Conservation (phyloP, 2,329 filamentous ascomycete species). For the Monosporascus sp. region DNA sequence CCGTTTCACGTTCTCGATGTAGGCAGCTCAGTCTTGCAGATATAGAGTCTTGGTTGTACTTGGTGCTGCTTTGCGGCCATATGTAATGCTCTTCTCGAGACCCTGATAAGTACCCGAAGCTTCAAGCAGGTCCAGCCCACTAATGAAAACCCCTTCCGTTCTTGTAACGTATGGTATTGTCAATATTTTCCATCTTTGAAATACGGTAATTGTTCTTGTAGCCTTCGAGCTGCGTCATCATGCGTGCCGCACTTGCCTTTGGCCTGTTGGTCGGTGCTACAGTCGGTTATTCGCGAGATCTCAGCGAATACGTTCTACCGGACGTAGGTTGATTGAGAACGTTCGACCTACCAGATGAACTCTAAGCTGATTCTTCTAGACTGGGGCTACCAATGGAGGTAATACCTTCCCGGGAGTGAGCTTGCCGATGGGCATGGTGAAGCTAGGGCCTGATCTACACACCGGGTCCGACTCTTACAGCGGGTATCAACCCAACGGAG, state of each 20-base stretch:
- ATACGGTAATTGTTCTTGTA: neutral
- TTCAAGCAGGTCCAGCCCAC: too few species aligned
- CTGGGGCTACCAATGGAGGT: constrained; percentile 39
- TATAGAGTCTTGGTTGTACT: too few species aligned
- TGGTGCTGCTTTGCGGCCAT: too few species aligned
- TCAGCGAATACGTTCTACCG: neutral
- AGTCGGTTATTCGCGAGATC: neutral
- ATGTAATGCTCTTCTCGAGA: too few species aligned
- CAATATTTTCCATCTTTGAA: too few species aligned
- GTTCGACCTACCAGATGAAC: neutral
- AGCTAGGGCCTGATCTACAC: constrained; percentile 46
- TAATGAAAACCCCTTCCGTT: too few species aligned
- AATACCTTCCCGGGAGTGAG: constrained; percentile 48
- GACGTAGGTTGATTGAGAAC: neutral
- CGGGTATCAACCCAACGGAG: constrained; percentile 45
- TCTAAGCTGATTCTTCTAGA: constrained; percentile 27
- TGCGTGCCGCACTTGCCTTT: neutral
- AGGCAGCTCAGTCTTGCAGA: too few species aligned
- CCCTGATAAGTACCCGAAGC: too few species aligned
- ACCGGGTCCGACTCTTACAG: constrained; percentile 48
- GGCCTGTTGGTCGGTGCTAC: neutral
- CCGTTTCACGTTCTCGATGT: too few species aligned
- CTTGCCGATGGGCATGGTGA: constrained; percentile 43
- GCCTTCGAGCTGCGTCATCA: neutral
- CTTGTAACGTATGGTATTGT: too few species aligned